phyloP scores from a whole-genome alignment of 139 green algal species.

The Nannochloris sp. region DNA sequence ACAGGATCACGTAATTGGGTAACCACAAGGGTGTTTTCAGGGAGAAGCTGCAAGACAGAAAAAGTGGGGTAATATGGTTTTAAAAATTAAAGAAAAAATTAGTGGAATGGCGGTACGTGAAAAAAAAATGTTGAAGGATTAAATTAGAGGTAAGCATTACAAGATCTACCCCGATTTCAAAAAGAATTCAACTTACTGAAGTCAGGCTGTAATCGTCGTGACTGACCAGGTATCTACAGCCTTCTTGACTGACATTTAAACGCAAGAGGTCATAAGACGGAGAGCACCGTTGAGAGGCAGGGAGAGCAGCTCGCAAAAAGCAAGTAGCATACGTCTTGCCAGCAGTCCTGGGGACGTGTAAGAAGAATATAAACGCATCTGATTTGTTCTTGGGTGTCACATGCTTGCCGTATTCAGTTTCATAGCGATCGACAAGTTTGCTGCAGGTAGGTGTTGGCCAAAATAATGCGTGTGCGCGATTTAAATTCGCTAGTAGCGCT shows the following conservation, averaged over 20 bases:
- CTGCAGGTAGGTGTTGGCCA: too few species aligned
- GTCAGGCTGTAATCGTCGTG: slow-evolving; percentile 84
- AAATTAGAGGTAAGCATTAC: too few species aligned
- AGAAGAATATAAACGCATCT: slow-evolving; percentile 75
- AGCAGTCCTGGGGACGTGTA: slow-evolving; percentile 89
- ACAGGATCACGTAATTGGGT: slow-evolving; percentile 71
- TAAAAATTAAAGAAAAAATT: not conserved
- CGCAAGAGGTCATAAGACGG: slow-evolving; percentile 81
- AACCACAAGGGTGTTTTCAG: slow-evolving; percentile 35
- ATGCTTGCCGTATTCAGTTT: too few species aligned
- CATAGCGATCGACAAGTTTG: too few species aligned
- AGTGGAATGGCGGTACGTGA: not conserved
- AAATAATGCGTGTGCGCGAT: too few species aligned
- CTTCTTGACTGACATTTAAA: slow-evolving; percentile 43
- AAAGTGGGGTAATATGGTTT: not conserved
- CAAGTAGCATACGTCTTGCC: slow-evolving; percentile 80
- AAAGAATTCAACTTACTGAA: not conserved
- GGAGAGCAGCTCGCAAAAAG: slow-evolving; percentile 63
- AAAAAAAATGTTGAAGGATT: not conserved
- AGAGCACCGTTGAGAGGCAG: slow-evolving; percentile 46
- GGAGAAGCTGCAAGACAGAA: not conserved
- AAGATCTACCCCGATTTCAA: too few species aligned
- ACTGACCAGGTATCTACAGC: slow-evolving; percentile 67
- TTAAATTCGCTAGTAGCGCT: too few species aligned
- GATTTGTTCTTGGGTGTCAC: too few species aligned